Conservation (phyloP, 2,329 filamentous ascomycete genomes). For the Dothiorella sarmentorum region DNA sequence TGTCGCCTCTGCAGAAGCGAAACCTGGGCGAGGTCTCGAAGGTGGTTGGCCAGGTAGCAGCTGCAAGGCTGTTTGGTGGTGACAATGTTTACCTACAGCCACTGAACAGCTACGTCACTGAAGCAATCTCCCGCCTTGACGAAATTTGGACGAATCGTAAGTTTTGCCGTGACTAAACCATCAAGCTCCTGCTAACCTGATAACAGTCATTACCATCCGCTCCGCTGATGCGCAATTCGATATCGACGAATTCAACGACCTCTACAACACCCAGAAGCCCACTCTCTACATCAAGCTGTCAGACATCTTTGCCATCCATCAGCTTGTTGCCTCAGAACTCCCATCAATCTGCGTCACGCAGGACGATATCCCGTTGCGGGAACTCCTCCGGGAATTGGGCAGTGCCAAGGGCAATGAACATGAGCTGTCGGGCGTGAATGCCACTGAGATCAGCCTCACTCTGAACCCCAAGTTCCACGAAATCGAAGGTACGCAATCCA, state of each 20-base stretch:
- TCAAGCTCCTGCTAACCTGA: slow-evolving; percentile 36
- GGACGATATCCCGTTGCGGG: slow-evolving; percentile 77
- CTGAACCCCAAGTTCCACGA: slow-evolving; percentile 87
- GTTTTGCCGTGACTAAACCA: no score
- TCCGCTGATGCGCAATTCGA: slow-evolving; percentile 91
- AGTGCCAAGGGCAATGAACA: slow-evolving; percentile 95
- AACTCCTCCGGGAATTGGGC: slow-evolving; percentile 89
- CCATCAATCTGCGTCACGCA: slow-evolving; percentile 70
- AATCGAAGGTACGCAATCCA: slow-evolving; percentile 59
- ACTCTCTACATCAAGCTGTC: slow-evolving; percentile 99
- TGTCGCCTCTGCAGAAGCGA: slow-evolving; percentile 88
- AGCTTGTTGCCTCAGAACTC: slow-evolving; percentile 76
- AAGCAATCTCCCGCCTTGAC: slow-evolving; percentile 76
- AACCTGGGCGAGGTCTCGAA: slow-evolving; percentile 90
- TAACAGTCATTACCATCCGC: slow-evolving; percentile 76
- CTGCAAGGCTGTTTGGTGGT: slow-evolving; percentile 84
- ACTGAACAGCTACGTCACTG: slow-evolving; percentile 83
- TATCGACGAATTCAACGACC: slow-evolving; percentile 97
- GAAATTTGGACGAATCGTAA: slow-evolving; percentile 67
- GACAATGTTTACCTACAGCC: slow-evolving; percentile 96
- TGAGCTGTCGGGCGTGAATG: slow-evolving; percentile 82
- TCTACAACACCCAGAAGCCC: slow-evolving; percentile 93
- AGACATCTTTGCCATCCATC: slow-evolving; percentile 95
- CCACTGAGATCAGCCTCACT: slow-evolving; percentile 86
- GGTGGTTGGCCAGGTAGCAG: slow-evolving; percentile 82